These are phyloP conservation scores for Chlorophyllum brunneum DNA, from an alignment of 768 basidiomycete species.

Conservation along the genomic window DNA sequence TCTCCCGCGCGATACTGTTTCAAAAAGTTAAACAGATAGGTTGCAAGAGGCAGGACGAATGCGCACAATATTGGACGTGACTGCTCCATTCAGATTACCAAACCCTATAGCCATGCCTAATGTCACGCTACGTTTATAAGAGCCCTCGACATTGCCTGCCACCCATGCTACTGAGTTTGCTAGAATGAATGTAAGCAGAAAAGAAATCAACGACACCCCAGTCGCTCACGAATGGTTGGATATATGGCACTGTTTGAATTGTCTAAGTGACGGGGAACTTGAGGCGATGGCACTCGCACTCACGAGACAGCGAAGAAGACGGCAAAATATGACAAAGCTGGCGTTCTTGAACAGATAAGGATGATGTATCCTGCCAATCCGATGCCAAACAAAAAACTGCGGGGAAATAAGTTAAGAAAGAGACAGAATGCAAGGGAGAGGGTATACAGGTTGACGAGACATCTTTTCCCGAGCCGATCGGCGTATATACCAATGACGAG, in stretches of 20 bases:
- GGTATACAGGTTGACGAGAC: slow-evolving; percentile 59
- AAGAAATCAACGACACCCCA: background rate
- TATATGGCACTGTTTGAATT: slow-evolving; percentile 37
- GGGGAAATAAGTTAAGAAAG: background rate
- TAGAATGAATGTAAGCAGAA: slow-evolving; percentile 6
- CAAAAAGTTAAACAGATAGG: background rate
- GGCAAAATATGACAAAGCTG: slow-evolving; percentile 70
- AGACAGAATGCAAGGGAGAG: background rate
- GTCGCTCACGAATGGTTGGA: slow-evolving; percentile 44
- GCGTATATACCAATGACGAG: slow-evolving; percentile 57
- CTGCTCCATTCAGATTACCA: slow-evolving; percentile 69
- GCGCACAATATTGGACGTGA: slow-evolving; percentile 61
- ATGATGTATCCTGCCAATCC: slow-evolving; percentile 63
- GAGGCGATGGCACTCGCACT: slow-evolving; percentile 22
- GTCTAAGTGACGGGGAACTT: background rate
- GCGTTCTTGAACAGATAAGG: slow-evolving; percentile 52
- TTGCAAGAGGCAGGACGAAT: slow-evolving; percentile 13
- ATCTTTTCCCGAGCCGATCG: slow-evolving; percentile 55
- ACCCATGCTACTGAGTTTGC: slow-evolving; percentile 51
- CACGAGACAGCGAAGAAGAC: slow-evolving; percentile 68
- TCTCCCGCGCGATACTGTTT: slow-evolving; percentile 62
- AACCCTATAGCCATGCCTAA: slow-evolving; percentile 68
- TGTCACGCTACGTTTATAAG: slow-evolving; percentile 69
- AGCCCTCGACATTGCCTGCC: slow-evolving; percentile 67
- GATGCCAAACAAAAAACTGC: slow-evolving; percentile 22